phyloP scores from a whole-genome alignment of 371 early-diverging fungal species.

The Apophysomyces sp. region DNA sequence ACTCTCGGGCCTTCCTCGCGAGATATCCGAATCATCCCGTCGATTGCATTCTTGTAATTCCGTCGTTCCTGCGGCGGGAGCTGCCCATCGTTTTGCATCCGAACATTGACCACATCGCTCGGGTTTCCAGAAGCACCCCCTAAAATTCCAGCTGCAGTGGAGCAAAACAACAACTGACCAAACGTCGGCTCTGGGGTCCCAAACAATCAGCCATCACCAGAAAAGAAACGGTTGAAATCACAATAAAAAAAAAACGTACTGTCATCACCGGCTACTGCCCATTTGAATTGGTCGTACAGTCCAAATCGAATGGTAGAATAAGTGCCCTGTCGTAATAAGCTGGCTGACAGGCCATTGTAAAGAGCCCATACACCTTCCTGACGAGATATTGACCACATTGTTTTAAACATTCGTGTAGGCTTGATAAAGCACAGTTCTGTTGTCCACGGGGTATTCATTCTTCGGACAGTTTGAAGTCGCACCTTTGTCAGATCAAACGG shows the following conservation, averaged over 20 bases:
- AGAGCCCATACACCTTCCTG: conserved; percentile 51
- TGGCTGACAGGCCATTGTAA: conserved; percentile 65
- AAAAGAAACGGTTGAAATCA: conserved; percentile 4
- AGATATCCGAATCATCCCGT: conserved; percentile 62
- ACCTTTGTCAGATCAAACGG: conserved; percentile 80
- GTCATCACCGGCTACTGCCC: conserved; percentile 40
- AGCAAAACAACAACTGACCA: conserved; percentile 54
- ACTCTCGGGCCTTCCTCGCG: conserved; percentile 59
- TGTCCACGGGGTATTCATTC: conserved; percentile 10
- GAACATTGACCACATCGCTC: conserved; percentile 74
- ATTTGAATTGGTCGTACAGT: conserved; percentile 62
- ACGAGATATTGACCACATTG: conserved; percentile 37
- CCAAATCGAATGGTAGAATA: conserved; percentile 76
- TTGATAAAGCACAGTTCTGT: conserved; percentile 26
- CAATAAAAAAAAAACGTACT: conserved; percentile 22
- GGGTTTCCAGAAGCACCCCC: conserved; percentile 76
- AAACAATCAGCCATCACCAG: neutral
- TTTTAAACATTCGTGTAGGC: conserved; percentile 42
- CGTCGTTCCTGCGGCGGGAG: conserved; percentile 57
- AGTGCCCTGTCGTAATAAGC: conserved; percentile 67
- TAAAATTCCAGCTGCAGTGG: conserved; percentile 62
- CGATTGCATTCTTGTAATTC: conserved; percentile 67
- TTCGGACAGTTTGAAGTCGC: conserved; percentile 63
- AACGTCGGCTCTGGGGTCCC: conserved; percentile 39
- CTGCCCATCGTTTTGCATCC: conserved; percentile 76